Evolutionary conservation across 1,284 basidiomycete genomes (phyloP), one percentile per base, ranked within the genome.

Genomic region (Cutaneotrichosporon dermatis): DNA sequence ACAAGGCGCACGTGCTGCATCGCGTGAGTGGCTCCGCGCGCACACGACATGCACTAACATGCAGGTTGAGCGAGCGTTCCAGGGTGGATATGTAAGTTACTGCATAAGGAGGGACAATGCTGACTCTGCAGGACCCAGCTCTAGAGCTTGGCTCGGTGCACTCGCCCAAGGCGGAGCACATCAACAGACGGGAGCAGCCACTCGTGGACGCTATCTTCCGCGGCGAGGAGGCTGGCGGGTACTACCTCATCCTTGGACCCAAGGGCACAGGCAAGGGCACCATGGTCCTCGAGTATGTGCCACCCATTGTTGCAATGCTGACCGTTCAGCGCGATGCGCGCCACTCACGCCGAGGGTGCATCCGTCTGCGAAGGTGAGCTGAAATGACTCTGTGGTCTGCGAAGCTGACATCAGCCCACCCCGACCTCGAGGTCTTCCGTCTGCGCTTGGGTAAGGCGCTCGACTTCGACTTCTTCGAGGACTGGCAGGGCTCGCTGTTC

Each of bases 251-350:
- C 33, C 80, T 91, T 48, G 89, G 88, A 2, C 83, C 87, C 5
- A 92, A 91, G 81, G 84, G 85, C 13, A 82, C 82, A 5, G 84
- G 84, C 15, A 90, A 91, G 79, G 86, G 85, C 2, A 89, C 87
- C 0, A 87, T 90, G 88, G 83, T 92, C 57, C 82, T 90, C 55
- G 88, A 91, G 73, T 76, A 51, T 62, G 73, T 61, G 9, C n/a
- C 33, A 16, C 7, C 43, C 49, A 25, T 25, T 15, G 15, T 54
- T 9, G 34, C 43, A 41, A n/a, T 59, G 40, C 55, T 39, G 2
- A 4, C 15, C 10, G 25, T 25, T 25, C 54, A 72, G 74, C 65
- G 83, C 87, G 0, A 90, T 92, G 89, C 78, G 83, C 25, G 81
- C 82, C 6, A 85, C 86, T 60, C 79, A 86, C 60, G 89, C 89